A percentile compares a stretch with the other conserved stretches of the same genome.
Evolutionary conservation across 208 protist genomes (phyloP).

Genomic region (Acanthamoeba culbertsoni): DNA sequence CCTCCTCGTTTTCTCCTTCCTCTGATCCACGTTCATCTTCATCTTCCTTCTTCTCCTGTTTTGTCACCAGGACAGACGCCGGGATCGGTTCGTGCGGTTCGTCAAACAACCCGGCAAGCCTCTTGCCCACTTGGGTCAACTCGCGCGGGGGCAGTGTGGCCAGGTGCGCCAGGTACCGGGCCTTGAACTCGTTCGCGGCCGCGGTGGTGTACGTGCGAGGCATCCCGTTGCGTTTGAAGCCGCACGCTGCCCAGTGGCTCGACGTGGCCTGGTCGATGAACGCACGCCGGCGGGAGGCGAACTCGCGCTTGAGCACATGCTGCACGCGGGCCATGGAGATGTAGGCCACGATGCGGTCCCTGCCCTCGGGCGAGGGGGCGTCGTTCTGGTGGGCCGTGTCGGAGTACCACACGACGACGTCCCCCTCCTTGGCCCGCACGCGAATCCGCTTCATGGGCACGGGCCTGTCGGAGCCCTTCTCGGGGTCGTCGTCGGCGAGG

Average conservation of each 20-base stretch:
- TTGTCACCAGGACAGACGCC: neutral
- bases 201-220: neutral
- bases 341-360: conserved; percentile 32
- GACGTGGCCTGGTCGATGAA: neutral
- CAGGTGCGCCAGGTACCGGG: neutral
- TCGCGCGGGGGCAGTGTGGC: neutral
- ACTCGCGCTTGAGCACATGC: conserved; percentile 3
- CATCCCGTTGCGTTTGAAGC: conserved; percentile 13
- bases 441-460: neutral
- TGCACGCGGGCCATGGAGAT: neutral
- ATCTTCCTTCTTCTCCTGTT: neutral
- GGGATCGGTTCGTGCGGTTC: neutral
- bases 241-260: conserved; percentile 15
- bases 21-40: too few relatives aligned
- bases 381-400: conserved; percentile 23
- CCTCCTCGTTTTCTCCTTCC: neutral
- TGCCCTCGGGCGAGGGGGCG: neutral
- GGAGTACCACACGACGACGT: conserved; percentile 8
- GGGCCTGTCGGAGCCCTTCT: neutral
- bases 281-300: neutral
- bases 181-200: neutral
- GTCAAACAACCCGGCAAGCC: neutral
- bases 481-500: neutral
- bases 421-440: neutral
- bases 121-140: neutral